These are phyloP conservation scores for Cladorrhinum samala DNA, from an alignment of 495 filamentous ascomycete genomes.

Conservation along the genomic window DNA sequence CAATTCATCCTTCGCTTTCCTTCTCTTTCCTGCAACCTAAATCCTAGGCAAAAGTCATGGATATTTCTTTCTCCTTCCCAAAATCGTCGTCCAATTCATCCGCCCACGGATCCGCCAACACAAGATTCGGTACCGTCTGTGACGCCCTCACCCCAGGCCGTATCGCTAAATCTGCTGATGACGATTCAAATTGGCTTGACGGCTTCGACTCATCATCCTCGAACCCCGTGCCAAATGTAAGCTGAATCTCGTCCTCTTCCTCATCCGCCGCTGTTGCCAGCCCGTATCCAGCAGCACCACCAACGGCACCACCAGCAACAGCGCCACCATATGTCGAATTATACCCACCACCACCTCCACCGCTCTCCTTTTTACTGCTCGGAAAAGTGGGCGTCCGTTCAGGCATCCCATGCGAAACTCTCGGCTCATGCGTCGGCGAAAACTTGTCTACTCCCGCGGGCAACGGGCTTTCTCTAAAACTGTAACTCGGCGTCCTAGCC, in stretches of 20 bases:
- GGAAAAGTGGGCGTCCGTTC: slow-evolving; percentile 23
- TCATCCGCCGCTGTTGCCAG: slow-evolving; percentile 11
- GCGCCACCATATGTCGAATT: no score
- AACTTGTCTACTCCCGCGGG: not conserved
- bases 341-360: no score
- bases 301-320: no score
- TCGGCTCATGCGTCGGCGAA: slow-evolving; percentile 23
- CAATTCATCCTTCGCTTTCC: no score
- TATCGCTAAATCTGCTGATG: slow-evolving; percentile 13
- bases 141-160: slow-evolving; percentile 37
- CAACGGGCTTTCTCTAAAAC: slow-evolving; percentile 35
- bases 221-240: slow-evolving; percentile 68
- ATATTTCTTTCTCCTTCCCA: slow-evolving; percentile 65
- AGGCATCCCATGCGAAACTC: not conserved
- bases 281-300: slow-evolving; percentile 9
- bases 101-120: slow-evolving; percentile 75
- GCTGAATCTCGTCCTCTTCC: slow-evolving; percentile 45
- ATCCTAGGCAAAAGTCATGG: slow-evolving; percentile 64
- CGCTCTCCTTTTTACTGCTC: slow-evolving; percentile 1
- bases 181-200: slow-evolving; percentile 16
- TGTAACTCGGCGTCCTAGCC: slow-evolving; percentile 29
- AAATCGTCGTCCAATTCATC: slow-evolving; percentile 71
- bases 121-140: slow-evolving; percentile 35
- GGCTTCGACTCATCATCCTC: slow-evolving; percentile 32
- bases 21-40: no score